These are phyloP conservation scores for Noccaea caerulescens DNA, from an alignment of 345 rosid species.

Conservation along the genomic window DNA sequence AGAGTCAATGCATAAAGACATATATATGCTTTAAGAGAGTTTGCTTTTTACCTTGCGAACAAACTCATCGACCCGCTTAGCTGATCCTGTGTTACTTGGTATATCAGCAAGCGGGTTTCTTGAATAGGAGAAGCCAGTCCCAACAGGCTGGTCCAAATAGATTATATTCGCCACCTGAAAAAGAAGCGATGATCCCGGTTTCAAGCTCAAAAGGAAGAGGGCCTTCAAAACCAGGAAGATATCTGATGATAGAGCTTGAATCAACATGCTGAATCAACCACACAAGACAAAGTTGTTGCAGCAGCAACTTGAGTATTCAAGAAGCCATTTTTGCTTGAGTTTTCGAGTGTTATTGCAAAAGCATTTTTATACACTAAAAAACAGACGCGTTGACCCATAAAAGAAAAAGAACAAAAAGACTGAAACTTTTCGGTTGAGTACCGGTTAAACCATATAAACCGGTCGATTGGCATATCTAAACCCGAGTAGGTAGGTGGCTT, in stretches of 20 bases:
- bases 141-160: slow-evolving; percentile 70
- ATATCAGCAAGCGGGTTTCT: slow-evolving; percentile 44
- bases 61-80: slow-evolving; percentile 43
- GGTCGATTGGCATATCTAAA: no score
- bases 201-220: slow-evolving; percentile 60
- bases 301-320: slow-evolving; percentile 2
- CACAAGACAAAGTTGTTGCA: slow-evolving; percentile 11
- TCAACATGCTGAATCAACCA: slow-evolving; percentile 24
- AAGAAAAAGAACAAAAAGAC: no score
- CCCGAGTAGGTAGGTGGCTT: no score
- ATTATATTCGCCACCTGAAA: slow-evolving; percentile 61
- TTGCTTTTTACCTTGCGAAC: slow-evolving; percentile 49
- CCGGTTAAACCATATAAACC: no score
- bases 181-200: slow-evolving; percentile 40
- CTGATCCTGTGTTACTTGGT: slow-evolving; percentile 52
- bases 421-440: no score
- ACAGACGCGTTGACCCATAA: no score
- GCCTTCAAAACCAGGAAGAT: slow-evolving; percentile 53
- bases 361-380: no score
- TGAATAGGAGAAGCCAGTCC: slow-evolving; percentile 74
- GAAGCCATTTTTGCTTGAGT: background rate
- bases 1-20: background rate
- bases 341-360: background rate
- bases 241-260: slow-evolving; percentile 32
- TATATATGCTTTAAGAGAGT: slow-evolving; percentile 13